Evolutionary conservation across 176 grass and related monocot genomes (phyloP).

Genomic region (Oryza glaberrima): DNA sequence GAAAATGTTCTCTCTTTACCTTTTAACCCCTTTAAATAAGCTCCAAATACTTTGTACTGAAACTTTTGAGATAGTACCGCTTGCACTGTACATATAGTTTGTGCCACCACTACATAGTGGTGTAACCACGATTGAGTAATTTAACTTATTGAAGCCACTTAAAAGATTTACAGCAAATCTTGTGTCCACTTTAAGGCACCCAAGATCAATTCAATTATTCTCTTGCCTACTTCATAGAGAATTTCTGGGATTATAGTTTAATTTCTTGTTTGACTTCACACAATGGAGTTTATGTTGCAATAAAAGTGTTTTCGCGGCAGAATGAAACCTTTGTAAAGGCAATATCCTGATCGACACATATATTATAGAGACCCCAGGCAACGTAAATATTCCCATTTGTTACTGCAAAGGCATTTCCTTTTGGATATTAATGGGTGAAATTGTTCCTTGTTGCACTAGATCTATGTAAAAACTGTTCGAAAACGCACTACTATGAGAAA

Average conservation of each 20-base stretch:
- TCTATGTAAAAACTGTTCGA: neutral
- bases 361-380: neutral
- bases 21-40: neutral
- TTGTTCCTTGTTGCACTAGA: neutral
- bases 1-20: neutral
- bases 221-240: neutral
- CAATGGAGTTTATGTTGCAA: neutral
- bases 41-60: neutral
- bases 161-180: slow-evolving; percentile 10
- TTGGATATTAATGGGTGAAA: neutral
- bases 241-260: neutral
- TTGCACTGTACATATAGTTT: neutral
- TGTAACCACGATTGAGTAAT: slow-evolving; percentile 16
- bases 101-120: slow-evolving; percentile 35
- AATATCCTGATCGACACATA: neutral
- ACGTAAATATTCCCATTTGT: neutral
- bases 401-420: neutral
- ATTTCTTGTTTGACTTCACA: neutral
- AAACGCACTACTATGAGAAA: too few relatives aligned
- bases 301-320: neutral
- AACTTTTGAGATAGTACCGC: neutral
- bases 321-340: neutral
- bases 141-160: neutral
- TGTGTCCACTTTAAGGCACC: slow-evolving; percentile 1
- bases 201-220: slow-evolving; percentile 1